Conservation (phyloP, 768 basidiomycete species). For the Boletus sp. region DNA sequence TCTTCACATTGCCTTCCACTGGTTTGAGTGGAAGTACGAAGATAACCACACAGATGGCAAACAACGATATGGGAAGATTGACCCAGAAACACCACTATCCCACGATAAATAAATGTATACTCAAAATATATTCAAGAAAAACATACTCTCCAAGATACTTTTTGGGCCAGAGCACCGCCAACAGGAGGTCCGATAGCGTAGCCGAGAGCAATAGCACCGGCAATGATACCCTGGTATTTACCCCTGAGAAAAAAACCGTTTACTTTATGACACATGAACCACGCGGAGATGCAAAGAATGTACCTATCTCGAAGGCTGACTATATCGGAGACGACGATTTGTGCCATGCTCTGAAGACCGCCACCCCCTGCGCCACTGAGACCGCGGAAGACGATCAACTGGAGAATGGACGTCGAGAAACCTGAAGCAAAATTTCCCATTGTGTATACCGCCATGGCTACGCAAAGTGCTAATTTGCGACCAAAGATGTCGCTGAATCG, state of each 20-base stretch:
- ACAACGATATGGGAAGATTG: conserved; percentile 55
- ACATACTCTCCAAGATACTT: conserved; percentile 58
- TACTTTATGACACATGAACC: background rate
- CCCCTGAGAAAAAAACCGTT: conserved; percentile 38
- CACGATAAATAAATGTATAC: background rate
- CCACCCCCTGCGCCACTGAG: conserved; percentile 70
- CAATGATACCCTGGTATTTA: conserved; percentile 76
- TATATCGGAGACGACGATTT: conserved; percentile 72
- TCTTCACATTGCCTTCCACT: conserved; percentile 56
- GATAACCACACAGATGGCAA: conserved; percentile 52
- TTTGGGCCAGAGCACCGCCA: conserved; percentile 62
- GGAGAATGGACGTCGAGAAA: conserved; percentile 58
- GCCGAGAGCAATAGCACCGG: conserved; percentile 50
- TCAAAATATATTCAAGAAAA: background rate
- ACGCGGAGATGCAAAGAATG: conserved; percentile 4
- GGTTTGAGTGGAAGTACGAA: conserved; percentile 68
- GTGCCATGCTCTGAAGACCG: conserved; percentile 63
- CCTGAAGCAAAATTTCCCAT: conserved; percentile 65
- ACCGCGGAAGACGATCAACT: conserved; percentile 68
- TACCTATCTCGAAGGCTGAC: conserved; percentile 66
- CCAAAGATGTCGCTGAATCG: conserved; percentile 67
- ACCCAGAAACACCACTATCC: conserved; percentile 74
- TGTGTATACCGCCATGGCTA: conserved; percentile 62
- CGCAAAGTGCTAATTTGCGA: conserved; percentile 55
- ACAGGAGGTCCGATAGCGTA: conserved; percentile 66